These are phyloP conservation scores for Cordyceps javanica DNA, from an alignment of 2,329 filamentous ascomycete genomes.

Conservation along the genomic window DNA sequence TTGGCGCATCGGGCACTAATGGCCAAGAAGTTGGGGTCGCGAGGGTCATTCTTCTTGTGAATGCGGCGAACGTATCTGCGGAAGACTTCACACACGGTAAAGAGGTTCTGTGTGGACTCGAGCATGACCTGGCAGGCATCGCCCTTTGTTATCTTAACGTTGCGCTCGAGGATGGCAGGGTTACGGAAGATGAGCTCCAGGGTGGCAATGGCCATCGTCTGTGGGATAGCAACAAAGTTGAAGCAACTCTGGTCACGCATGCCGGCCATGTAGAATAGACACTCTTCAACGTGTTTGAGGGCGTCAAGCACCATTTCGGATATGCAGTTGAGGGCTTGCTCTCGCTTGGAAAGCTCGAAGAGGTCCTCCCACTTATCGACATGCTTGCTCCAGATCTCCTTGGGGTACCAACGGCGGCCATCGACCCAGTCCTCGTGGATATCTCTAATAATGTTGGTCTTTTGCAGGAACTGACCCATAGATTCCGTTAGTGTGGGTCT, in stretches of 20 bases:
- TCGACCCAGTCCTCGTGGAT: slow-evolving; percentile 85
- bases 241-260: slow-evolving; percentile 95
- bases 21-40: slow-evolving; percentile 84
- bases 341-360: slow-evolving; percentile 72
- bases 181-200: slow-evolving; percentile 91
- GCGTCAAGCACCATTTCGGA: slow-evolving; percentile 95
- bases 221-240: slow-evolving; percentile 97
- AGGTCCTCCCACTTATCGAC: slow-evolving; percentile 85
- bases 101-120: slow-evolving; percentile 85
- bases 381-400: slow-evolving; percentile 95
- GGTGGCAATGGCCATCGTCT: slow-evolving; percentile 95
- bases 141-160: slow-evolving; percentile 96
- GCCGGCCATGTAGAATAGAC: slow-evolving; percentile 94
- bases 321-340: slow-evolving; percentile 74
- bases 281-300: slow-evolving; percentile 81
- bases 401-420: slow-evolving; percentile 86
- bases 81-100: slow-evolving; percentile 76
- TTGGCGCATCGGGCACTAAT: slow-evolving; percentile 88
- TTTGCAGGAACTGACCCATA: slow-evolving; percentile 96
- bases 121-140: slow-evolving; percentile 88
- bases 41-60: slow-evolving; percentile 87
- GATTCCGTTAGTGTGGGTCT: slow-evolving; percentile 79
- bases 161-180: slow-evolving; percentile 73
- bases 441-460: slow-evolving; percentile 98
- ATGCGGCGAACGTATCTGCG: slow-evolving; percentile 71